Evolutionary conservation across 106 monocot genomes (phyloP).

Genomic region (Vanilla planifolia): DNA sequence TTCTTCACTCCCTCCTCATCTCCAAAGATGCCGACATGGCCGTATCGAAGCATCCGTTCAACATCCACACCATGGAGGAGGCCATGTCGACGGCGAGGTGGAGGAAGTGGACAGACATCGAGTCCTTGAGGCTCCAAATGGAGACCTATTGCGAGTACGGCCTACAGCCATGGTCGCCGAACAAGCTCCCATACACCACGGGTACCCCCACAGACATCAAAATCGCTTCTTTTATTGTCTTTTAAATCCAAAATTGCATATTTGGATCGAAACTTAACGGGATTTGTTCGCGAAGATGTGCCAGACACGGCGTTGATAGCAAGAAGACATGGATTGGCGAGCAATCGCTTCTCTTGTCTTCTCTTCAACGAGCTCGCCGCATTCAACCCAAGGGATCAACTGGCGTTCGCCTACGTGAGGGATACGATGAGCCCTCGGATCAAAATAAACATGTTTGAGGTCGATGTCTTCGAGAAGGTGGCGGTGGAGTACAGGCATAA

Average conservation of each 20-base stretch:
- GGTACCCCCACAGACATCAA: constrained; percentile 17
- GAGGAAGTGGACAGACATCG: constrained; percentile 65
- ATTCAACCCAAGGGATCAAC: constrained; percentile 86
- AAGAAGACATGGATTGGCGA: constrained; percentile 43
- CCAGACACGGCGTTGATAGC: constrained; percentile 83
- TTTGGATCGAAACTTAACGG: not conserved
- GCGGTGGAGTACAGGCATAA: constrained; percentile 82
- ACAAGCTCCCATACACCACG: constrained; percentile 68
- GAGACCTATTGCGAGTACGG: constrained; percentile 80
- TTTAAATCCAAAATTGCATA: not conserved
- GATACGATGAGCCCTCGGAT: constrained; percentile 67
- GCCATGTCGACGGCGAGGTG: constrained; percentile 86
- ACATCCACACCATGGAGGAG: constrained; percentile 81
- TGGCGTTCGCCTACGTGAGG: constrained; percentile 85
- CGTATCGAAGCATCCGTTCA: constrained; percentile 77
- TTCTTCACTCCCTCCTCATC: constrained; percentile 60
- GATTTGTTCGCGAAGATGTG: constrained; percentile 47
- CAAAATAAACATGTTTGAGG: constrained; percentile 70
- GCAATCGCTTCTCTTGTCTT: constrained; percentile 80
- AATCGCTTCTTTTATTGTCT: not conserved
- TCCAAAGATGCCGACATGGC: constrained; percentile 60
- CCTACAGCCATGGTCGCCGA: constrained; percentile 68
- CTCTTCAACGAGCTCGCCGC: constrained; percentile 95
- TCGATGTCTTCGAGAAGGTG: constrained; percentile 70
- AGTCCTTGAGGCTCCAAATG: constrained; percentile 65